Evolutionary conservation across 345 rosid genomes (phyloP).

Genomic region (Gossypium australe): DNA sequence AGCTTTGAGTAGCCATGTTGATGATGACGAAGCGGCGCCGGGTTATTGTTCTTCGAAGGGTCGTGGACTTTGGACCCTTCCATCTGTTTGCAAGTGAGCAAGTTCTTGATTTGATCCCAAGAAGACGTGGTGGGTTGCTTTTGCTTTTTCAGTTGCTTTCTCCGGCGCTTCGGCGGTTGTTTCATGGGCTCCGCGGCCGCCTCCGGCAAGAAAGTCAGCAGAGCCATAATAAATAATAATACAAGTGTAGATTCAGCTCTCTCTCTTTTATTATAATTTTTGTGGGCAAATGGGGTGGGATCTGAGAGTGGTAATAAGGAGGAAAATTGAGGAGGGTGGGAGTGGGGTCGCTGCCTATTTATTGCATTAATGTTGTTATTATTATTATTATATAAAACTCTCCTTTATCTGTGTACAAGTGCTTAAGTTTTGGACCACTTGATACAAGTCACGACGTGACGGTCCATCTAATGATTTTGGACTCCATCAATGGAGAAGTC

Average conservation of each 20-base stretch:
- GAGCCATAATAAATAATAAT: conserved; percentile 41
- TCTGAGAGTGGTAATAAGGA: conserved; percentile 41
- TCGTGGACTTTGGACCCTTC: conserved; percentile 73
- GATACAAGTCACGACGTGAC: background rate
- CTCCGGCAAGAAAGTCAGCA: conserved; percentile 50
- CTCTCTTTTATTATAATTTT: background rate
- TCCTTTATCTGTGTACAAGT: background rate
- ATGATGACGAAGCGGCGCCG: conserved; percentile 10
- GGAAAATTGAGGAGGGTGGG: conserved; percentile 23
- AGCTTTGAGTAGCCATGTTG: conserved; percentile 31
- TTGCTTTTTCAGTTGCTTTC: conserved; percentile 28
- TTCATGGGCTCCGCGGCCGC: conserved; percentile 18
- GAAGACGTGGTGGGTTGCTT: conserved; percentile 60
- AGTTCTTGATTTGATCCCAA: conserved; percentile 96
- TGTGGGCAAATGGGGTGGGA: conserved; percentile 25
- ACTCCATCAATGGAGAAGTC: background rate
- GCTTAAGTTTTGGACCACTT: background rate
- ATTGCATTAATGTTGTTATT: conserved; percentile 3
- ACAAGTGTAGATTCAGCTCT: conserved; percentile 4
- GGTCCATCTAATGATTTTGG: background rate
- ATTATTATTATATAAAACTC: background rate
- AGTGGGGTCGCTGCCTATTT: conserved; percentile 31
- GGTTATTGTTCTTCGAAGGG: conserved; percentile 46
- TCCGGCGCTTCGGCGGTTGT: conserved; percentile 24
- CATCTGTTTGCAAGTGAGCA: conserved; percentile 84